phyloP scores from a whole-genome alignment of 2,329 filamentous ascomycete species.

The Cordyceps sp. region DNA sequence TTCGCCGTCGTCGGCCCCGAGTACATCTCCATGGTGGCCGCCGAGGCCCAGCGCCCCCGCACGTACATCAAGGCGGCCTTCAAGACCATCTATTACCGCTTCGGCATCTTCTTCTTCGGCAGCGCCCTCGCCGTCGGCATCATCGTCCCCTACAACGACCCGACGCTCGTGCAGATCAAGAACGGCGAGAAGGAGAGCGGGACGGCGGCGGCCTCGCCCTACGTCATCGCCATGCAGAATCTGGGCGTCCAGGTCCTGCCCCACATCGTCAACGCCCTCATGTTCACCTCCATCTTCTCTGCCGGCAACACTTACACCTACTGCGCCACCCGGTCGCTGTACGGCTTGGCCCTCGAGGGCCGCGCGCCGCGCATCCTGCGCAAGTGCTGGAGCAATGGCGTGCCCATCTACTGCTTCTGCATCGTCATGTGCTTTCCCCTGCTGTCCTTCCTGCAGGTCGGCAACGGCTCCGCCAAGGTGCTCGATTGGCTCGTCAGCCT shows the following conservation, averaged over 20 bases:
- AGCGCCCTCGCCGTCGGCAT: conserved; percentile 52
- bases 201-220: conserved; percentile 41
- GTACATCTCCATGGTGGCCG: conserved; percentile 53
- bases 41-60: conserved; percentile 49
- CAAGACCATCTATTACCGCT: conserved; percentile 57
- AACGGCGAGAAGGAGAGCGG: conserved; percentile 17
- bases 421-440: conserved; percentile 36
- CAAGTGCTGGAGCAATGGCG: conserved; percentile 42
- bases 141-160: conserved; percentile 47
- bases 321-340: conserved; percentile 31
- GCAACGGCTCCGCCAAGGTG: conserved; percentile 28
- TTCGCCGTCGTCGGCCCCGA: conserved; percentile 52
- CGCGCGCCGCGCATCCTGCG: conserved; percentile 34
- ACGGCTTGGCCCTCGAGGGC: conserved; percentile 31
- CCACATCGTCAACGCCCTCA: conserved; percentile 38
- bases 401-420: conserved; percentile 40
- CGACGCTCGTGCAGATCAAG: conserved; percentile 32
- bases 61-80: conserved; percentile 49
- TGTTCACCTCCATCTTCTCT: conserved; percentile 25
- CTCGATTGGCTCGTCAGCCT: conserved; percentile 38
- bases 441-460: conserved; percentile 34
- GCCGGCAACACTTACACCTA: conserved; percentile 35
- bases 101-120: conserved; percentile 55
- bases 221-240: conserved; percentile 45
- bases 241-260: conserved; percentile 34